phyloP scores from a whole-genome alignment of 768 basidiomycete species.

The Lactifluus rugatus region DNA sequence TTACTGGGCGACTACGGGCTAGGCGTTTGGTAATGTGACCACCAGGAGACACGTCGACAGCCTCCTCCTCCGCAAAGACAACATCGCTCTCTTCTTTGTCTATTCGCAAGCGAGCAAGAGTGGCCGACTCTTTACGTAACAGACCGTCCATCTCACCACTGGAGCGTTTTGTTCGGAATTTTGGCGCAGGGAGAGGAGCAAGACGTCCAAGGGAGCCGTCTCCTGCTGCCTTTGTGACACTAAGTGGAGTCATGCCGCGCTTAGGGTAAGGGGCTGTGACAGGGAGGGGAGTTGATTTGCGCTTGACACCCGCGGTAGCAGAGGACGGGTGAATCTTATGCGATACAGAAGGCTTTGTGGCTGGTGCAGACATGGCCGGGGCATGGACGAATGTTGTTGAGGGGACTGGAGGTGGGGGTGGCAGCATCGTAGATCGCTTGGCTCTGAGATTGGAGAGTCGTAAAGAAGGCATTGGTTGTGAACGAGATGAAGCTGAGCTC shows the following conservation, averaged over 20 bases:
- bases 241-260: conserved; percentile 18
- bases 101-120: conserved; percentile 16
- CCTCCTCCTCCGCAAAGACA: conserved; percentile 35
- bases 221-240: conserved; percentile 15
- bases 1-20: conserved; percentile 63
- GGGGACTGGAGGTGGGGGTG: background rate
- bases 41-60: conserved; percentile 63
- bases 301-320: conserved; percentile 15
- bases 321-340: background rate
- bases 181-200: conserved; percentile 21
- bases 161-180: conserved; percentile 13
- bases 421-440: conserved; percentile 1
- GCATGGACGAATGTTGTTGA: background rate
- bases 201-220: conserved; percentile 18
- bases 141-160: conserved; percentile 11
- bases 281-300: conserved; percentile 18
- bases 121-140: conserved; percentile 20
- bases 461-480: background rate
- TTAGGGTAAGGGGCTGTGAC: conserved; percentile 19
- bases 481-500: background rate
- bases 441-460: conserved; percentile 2
- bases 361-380: background rate
- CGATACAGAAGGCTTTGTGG: background rate
- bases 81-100: conserved; percentile 16
- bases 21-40: conserved; percentile 69